Evolutionary conservation across 768 basidiomycete species (phyloP), one percentile per base, ranked within the genome.

Genomic region (Jaapia argillacea): DNA sequence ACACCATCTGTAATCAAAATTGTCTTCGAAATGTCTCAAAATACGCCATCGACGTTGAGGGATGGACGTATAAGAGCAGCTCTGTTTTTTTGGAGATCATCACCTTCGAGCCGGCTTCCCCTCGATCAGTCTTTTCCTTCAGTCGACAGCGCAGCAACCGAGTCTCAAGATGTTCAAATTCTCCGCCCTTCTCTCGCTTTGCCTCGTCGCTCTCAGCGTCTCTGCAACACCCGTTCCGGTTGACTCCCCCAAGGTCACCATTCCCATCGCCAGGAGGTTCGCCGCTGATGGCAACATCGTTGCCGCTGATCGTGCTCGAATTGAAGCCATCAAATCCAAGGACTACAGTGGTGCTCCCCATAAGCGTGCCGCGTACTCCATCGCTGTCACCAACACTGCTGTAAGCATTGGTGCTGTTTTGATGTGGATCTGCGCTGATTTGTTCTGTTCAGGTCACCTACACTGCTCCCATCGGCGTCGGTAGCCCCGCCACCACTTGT

Each of bases 191-290:
- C 37, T 38, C 13, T 38, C 37, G 10, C 20, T 38, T 12, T 21
- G 12, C 13, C 20, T 38, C 37, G 7, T 38, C 37, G 37, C 37
- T 22, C 10, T 38, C 20, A 21, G 37, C 10, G 37, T 7, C 7
- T 7, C 10, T 10, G 21, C 37, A 6, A 10, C 37, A 12, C 37
- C 37, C 10, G 37, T 38, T 21, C 10, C 21, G 37, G 10, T 7
- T 21, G 10, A 7, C 7, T 6, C 10, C 20, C 16, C 31, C 31
- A 10, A 12, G 10, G 37, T 21, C 7, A 38, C 10, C 10, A 10
- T 38, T 12, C 37, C 37, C 13, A 10, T 38, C 37, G 37, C 37
- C 37, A 22, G 37, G 10, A 38, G 37, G 37, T 38, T 38, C 37
- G 22, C 12, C 10, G 22, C 10, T 6, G 20, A 22, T 21, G 7